Evolutionary conservation across 768 basidiomycete genomes (phyloP).

Genomic region (Leccinum ochraceum): DNA sequence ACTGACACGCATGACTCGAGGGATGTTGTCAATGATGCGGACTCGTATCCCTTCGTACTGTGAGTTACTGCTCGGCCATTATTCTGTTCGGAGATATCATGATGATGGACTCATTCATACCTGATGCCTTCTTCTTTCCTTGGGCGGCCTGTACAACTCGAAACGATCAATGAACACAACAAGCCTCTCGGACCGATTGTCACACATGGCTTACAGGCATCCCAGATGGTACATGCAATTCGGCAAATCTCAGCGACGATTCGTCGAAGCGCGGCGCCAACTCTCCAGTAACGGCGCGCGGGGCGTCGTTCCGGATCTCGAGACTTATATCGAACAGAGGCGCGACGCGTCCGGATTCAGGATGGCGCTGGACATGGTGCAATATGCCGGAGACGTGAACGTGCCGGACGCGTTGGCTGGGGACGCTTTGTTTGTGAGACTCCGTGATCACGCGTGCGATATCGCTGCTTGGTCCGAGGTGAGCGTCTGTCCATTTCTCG

Average conservation of each 20-base stretch:
- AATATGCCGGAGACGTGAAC: conserved; percentile 49
- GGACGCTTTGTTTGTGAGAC: conserved; percentile 28
- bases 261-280: conserved; percentile 35
- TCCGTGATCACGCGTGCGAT: conserved; percentile 46
- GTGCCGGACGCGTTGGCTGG: conserved; percentile 35
- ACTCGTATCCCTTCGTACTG: no score
- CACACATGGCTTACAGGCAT: conserved; percentile 36
- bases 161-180: neutral
- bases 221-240: conserved; percentile 46
- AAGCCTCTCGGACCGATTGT: conserved; percentile 43
- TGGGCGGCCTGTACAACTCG: neutral
- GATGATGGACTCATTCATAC: conserved; percentile 4
- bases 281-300: conserved; percentile 26
- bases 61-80: conserved; percentile 8
- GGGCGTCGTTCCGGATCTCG: conserved; percentile 39
- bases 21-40: no score
- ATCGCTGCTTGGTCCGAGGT: conserved; percentile 59
- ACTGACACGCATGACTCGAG: no score
- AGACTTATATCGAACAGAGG: conserved; percentile 47
- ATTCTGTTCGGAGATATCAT: conserved; percentile 9
- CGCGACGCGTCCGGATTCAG: conserved; percentile 50
- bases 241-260: conserved; percentile 35
- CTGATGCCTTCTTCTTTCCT: neutral
- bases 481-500: conserved; percentile 13
- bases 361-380: conserved; percentile 53